phyloP scores from a whole-genome alignment of 495 filamentous ascomycete genomes.

The Penicillium cataractarum region DNA sequence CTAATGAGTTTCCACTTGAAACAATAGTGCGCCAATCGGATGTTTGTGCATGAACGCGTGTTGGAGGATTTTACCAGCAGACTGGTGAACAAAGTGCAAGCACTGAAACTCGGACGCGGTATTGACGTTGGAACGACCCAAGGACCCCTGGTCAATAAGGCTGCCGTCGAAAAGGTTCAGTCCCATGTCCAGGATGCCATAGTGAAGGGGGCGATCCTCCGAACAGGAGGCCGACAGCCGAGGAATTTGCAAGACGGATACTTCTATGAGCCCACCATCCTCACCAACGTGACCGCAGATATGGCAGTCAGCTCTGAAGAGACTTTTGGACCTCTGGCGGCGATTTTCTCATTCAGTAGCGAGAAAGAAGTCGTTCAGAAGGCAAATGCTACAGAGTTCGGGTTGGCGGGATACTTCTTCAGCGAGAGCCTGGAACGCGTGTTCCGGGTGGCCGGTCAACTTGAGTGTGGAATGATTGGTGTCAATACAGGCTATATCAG shows the following conservation, averaged over 20 bases:
- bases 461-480: constrained; percentile 52
- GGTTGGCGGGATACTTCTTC: constrained; percentile 50
- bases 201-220: constrained; percentile 39
- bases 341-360: not conserved
- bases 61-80: constrained; percentile 36
- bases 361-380: not conserved
- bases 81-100: constrained; percentile 65
- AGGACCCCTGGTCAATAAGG: constrained; percentile 74
- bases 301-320: constrained; percentile 41
- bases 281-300: constrained; percentile 60
- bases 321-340: constrained; percentile 31
- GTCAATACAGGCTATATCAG: constrained; percentile 46
- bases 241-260: constrained; percentile 45
- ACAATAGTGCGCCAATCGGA: constrained; percentile 76
- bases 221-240: constrained; percentile 55
- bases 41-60: constrained; percentile 50
- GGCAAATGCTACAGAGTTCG: constrained; percentile 22
- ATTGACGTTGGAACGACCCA: constrained; percentile 66
- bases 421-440: constrained; percentile 40
- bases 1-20: no score
- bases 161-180: constrained; percentile 70
- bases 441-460: constrained; percentile 42
- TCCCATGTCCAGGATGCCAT: constrained; percentile 72
- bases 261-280: constrained; percentile 72
- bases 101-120: constrained; percentile 70